phyloP scores from a whole-genome alignment of 2,329 filamentous ascomycete species.

The Ceratocystis cubensis region DNA sequence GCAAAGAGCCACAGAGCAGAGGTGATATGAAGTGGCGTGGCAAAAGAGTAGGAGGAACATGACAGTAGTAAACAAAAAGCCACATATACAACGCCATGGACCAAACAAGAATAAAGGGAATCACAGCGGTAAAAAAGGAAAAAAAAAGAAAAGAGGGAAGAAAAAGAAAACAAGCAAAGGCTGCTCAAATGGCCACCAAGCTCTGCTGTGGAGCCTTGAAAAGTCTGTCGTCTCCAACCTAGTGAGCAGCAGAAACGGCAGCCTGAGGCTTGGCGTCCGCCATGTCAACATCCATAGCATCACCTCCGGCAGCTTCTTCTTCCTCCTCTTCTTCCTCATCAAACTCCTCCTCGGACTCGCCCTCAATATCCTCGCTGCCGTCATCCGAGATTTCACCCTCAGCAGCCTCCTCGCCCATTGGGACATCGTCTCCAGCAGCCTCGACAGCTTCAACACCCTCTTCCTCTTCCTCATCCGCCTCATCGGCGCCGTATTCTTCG shows the following conservation, averaged over 20 bases:
- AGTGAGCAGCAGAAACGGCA: constrained; percentile 22
- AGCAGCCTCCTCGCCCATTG: constrained; percentile 25
- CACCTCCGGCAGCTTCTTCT: constrained; percentile 29
- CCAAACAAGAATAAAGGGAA: constrained; percentile 16
- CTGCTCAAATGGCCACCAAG: constrained; percentile 14
- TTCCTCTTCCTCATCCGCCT: constrained; percentile 47
- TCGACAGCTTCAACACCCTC: constrained; percentile 41
- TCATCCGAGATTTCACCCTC: constrained; percentile 60
- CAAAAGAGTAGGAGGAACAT: constrained; percentile 1
- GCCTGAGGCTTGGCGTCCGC: constrained; percentile 29
- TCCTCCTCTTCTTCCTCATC: constrained; percentile 44
- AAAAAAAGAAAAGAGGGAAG: constrained; percentile 4
- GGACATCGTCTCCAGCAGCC: constrained; percentile 47
- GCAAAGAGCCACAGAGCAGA: not conserved
- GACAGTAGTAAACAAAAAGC: constrained; percentile 11
- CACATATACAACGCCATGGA: constrained; percentile 18
- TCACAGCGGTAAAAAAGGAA: constrained; percentile 4
- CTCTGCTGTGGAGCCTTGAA: constrained; percentile 16
- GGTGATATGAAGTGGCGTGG: not conserved
- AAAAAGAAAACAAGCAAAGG: constrained; percentile 14
- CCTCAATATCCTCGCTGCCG: constrained; percentile 67
- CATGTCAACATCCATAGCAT: constrained; percentile 41
- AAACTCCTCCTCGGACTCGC: constrained; percentile 60
- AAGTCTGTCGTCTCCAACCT: constrained; percentile 17
- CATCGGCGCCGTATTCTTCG: constrained; percentile 75